A percentile compares a stretch with the other conserved stretches of the same genome.
Conservation (phyloP, 2,329 filamentous ascomycete genomes). For the Calonectria pteridis region DNA sequence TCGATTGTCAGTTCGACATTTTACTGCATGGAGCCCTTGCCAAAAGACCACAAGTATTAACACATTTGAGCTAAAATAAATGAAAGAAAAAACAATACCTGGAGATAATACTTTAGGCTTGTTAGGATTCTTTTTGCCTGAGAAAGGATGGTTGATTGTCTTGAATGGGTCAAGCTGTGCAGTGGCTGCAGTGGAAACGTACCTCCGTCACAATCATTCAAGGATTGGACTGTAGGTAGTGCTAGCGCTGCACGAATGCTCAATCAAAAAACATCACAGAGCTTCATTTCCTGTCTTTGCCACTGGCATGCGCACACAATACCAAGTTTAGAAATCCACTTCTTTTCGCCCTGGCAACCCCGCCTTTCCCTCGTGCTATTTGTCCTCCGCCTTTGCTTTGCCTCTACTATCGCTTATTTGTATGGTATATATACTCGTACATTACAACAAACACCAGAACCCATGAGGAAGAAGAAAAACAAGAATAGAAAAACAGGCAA, state of each 20-base stretch:
- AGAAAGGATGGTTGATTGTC: no score
- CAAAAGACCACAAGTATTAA: no score
- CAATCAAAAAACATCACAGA: not conserved
- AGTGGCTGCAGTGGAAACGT: no score
- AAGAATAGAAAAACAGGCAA: not conserved
- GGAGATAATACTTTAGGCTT: no score
- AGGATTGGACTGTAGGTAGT: no score
- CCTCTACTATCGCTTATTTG: constrained; percentile 13
- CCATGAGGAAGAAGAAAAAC: not conserved
- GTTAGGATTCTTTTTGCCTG: no score
- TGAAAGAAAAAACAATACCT: no score
- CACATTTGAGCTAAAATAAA: no score
- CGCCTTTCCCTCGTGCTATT: not conserved
- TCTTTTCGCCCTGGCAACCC: constrained; percentile 11
- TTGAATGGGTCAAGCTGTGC: no score
- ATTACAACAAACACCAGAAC: constrained; percentile 20
- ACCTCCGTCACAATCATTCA: no score
- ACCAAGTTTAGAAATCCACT: not conserved
- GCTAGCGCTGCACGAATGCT: constrained; percentile 5
- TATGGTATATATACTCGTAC: constrained; percentile 35
- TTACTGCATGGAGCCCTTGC: no score
- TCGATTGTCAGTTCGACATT: no score
- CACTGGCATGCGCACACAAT: not conserved
- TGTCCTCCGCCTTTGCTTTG: not conserved
- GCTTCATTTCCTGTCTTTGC: not conserved